Base-by-base conservation (phyloP, 129 eudicot species). In the Chrysanthemum lavandulifolium region DNA sequence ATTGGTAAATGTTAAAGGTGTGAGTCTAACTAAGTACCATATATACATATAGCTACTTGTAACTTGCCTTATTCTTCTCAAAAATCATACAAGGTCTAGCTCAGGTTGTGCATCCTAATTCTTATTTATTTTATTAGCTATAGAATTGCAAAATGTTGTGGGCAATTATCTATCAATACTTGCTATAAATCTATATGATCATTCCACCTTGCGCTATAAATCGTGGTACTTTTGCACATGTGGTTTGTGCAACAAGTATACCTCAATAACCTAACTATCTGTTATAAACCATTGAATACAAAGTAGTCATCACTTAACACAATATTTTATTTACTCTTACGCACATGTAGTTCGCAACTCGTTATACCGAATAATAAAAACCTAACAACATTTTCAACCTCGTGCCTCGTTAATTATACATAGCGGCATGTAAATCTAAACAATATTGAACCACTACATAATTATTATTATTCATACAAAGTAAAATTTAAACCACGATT, bases 51-150 rank as follows among this genome's bases (percentile, higher is more conserved):
- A 67, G 27, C 68, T 67, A 67, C 53, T 57, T 1, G 25, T 23
- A 23, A 23, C 25, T 23, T 45, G 73, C 73, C 49, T 23, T 10
- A 18, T 67, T 67, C 59, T 63, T 31, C n/a, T 36, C 13, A 13
- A 49, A 55, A 67, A 27, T 36, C 61, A 7, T 60, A 59, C 25
- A 14, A 55, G 8, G 29, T 50, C 51, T 2, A 73, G 11, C 77
- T 73, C 50, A 49, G 54, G 53, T 16, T 43, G 77, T 5, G 2
- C 23, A 40, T 27, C 80, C 13, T 23, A n/a, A 43, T 47, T 47
- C 29, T 57, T 7, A 67, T 47, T 58, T 23, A 23, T 25, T 58
- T 25, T 13, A 23, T 57, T 36, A 45, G 13, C 58, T 54, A 21
- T 14, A 45, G 48, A 75, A n/a, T 74, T 18, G 18, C 51, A 74